Base-by-base conservation (phyloP, 306 rosid genomes). In the Spatholobus suberectus region DNA sequence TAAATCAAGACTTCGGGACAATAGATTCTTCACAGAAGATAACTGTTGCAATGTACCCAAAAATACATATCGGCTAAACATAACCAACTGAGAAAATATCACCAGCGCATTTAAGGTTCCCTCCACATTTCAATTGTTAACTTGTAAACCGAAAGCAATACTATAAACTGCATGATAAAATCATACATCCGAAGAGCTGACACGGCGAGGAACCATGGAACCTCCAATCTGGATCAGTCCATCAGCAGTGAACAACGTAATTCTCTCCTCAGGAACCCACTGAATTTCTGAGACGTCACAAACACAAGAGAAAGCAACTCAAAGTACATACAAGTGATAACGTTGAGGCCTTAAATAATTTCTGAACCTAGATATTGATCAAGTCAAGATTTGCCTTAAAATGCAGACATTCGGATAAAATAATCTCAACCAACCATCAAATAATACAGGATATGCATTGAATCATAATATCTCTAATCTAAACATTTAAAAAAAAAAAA, bases 161-260 rank as follows among this genome's bases (percentile, higher is more conserved):
- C 1, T 6, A 20, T 23, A 67, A 79, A 14, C n/a, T n/a, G 57
- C 67, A 43, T 7, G 58, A 26, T 21, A 70, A 75, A 70, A 13
- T 24, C 90, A 77, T 90, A 93, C 97, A 82, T 93, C 91, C 4
- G 91, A 89, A 66, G 92, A 83, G 75, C 89, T 67, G 80, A 90
- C 78, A 5, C 87, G 90, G 57, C 87, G 93, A 63, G 99, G 99
- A 79, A 90, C 88, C 77, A 92, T 75, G 78, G 97, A 89, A 81
- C 99, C 99, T 75, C 99, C 99, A 24, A 96, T 90, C 89, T 96
- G 98, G 84, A 93, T 55, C 24, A 96, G 90, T 37, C 99, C 99
- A 87, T 96, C 98, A 24, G 97, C 54, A 38, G 99, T 96, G 92
- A 96, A 92, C 82, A 96, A 87, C 6, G 99, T 95, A 52, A 93